Percentiles rank a stretch among this genome's conserved stretches.
Evolutionary conservation across 2,329 filamentous ascomycete species (phyloP).

Genomic region (Aspergillus sp.): DNA sequence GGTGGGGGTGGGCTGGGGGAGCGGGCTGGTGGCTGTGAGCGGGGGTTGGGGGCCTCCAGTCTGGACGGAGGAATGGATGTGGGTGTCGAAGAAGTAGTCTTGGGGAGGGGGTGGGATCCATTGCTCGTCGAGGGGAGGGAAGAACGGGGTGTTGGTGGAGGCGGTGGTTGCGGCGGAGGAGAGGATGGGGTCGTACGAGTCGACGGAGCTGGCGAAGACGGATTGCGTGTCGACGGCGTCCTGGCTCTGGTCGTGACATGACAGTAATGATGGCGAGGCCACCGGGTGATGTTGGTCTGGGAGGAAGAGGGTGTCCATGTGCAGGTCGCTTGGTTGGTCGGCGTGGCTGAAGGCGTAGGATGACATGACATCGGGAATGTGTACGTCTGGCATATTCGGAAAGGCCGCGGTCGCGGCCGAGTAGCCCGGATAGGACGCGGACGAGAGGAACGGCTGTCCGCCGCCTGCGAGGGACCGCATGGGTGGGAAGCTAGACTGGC

Average conservation of each 20-base stretch:
- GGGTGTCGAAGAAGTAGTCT: neutral
- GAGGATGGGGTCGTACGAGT: constrained; percentile 1
- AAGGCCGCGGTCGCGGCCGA: neutral
- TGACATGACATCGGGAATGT: neutral
- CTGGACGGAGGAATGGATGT: neutral
- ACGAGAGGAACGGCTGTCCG: neutral
- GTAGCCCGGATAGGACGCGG: neutral
- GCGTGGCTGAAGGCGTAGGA: neutral
- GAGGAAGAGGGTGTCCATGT: constrained; percentile 1
- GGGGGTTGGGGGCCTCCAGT: neutral
- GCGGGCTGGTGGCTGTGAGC: neutral
- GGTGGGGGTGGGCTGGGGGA: neutral
- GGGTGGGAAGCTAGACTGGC: neutral
- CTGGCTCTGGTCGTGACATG: neutral
- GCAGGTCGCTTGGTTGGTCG: neutral
- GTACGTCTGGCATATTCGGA: too few species aligned
- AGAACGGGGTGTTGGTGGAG: neutral
- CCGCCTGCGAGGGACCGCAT: neutral
- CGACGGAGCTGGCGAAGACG: neutral
- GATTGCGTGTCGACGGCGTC: neutral
- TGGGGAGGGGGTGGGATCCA: neutral
- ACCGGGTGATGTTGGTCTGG: neutral
- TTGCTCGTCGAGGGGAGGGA: neutral
- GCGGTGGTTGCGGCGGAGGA: constrained; percentile 1
- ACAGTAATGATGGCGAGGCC: neutral